phyloP scores from a whole-genome alignment of 179 eudicot species.

The Amaranthus tricolor region DNA sequence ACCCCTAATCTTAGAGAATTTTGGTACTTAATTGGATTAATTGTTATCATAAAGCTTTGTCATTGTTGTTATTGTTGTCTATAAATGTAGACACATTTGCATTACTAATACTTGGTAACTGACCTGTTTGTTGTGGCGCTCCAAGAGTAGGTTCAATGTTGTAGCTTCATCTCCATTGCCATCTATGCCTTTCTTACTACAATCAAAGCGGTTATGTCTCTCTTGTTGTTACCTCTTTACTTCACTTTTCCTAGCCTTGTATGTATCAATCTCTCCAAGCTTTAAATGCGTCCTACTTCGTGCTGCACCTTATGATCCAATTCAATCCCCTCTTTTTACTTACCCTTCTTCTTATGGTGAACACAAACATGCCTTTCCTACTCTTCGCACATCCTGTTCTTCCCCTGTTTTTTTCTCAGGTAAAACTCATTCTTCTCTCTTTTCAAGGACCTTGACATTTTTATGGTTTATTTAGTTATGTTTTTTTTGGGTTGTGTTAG shows the following conservation, averaged over 20 bases:
- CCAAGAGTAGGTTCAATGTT: constrained; percentile 2
- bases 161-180: constrained; percentile 23
- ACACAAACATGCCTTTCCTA: constrained; percentile 70
- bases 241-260: constrained; percentile 53
- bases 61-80: no score
- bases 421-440: constrained; percentile 8
- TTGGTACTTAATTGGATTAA: no score
- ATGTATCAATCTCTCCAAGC: constrained; percentile 51
- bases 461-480: constrained; percentile 5
- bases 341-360: constrained; percentile 81
- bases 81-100: no score
- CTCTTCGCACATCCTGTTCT: constrained; percentile 63
- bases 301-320: constrained; percentile 59
- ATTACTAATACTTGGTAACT: no score
- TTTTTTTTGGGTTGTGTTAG: constrained; percentile 32
- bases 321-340: constrained; percentile 63
- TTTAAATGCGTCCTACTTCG: constrained; percentile 70
- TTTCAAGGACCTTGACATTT: not conserved
- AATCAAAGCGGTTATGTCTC: constrained; percentile 76
- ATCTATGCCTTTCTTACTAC: constrained; percentile 50
- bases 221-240: constrained; percentile 63
- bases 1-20: no score
- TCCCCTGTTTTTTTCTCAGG: constrained; percentile 91
- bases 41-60: no score
- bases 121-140: no score